These are phyloP conservation scores for Candida frijolesensis DNA, from an alignment of 1,139 yeast species.

Conservation along the genomic window DNA sequence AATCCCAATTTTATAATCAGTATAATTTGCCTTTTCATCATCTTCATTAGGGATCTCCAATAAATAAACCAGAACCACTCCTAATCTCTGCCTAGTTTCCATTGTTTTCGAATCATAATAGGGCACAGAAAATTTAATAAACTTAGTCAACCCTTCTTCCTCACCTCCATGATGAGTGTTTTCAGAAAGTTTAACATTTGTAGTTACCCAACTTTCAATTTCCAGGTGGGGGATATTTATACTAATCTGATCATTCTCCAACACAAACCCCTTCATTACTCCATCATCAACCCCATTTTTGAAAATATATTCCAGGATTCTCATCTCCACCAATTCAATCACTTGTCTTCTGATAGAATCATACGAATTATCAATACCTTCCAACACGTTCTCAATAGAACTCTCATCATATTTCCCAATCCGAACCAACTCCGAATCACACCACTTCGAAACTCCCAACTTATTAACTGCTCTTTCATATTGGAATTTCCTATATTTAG, in stretches of 20 bases:
- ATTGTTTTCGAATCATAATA: slow-evolving; percentile 25
- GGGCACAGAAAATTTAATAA: slow-evolving; percentile 39
- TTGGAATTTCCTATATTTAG: slow-evolving; percentile 15
- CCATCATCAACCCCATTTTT: slow-evolving; percentile 9
- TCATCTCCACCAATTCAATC: slow-evolving; percentile 26
- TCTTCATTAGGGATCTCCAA: slow-evolving; percentile 22
- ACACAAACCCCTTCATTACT: slow-evolving; percentile 21
- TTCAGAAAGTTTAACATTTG: slow-evolving; percentile 10
- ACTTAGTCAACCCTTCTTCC: slow-evolving; percentile 17
- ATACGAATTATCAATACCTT: slow-evolving; percentile 43
- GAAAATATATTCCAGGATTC: slow-evolving; percentile 26
- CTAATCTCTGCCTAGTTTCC: slow-evolving; percentile 27
- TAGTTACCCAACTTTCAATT: slow-evolving; percentile 33
- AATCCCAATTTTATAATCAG: slow-evolving; percentile 26
- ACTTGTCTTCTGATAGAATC: slow-evolving; percentile 38
- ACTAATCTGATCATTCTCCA: slow-evolving; percentile 31
- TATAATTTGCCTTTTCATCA: slow-evolving; percentile 9
- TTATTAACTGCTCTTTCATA: slow-evolving; percentile 21
- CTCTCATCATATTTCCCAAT: slow-evolving; percentile 38
- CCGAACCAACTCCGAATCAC: slow-evolving; percentile 20
- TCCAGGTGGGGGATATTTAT: slow-evolving; percentile 26
- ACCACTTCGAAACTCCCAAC: slow-evolving; percentile 10
- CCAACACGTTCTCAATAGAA: slow-evolving; percentile 29
- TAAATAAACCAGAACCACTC: slow-evolving; percentile 36
- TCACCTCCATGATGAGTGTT: slow-evolving; percentile 4